phyloP scores from a whole-genome alignment of 2,329 filamentous ascomycete genomes.

The Aspergillus brunneoviolaceus region DNA sequence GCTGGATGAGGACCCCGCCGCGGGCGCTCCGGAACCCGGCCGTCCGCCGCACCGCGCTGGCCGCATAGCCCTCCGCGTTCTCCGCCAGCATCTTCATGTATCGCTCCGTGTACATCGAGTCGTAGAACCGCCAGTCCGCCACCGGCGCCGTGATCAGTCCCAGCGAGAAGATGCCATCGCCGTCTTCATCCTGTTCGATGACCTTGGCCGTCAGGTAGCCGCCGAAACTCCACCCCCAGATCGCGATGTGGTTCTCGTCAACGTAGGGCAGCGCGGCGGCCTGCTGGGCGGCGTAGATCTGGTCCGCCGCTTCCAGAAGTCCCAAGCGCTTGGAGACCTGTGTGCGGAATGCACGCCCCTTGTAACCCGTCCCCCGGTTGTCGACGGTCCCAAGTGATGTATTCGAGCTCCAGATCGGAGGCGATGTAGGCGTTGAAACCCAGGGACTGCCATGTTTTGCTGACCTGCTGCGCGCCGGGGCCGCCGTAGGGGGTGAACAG shows the following conservation, averaged over 20 bases:
- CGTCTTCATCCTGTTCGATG: conserved; percentile 56
- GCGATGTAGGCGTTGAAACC: conserved; percentile 64
- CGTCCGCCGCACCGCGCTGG: conserved; percentile 58
- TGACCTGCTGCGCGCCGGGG: conserved; percentile 62
- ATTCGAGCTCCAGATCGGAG: conserved; percentile 67
- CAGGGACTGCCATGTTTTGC: conserved; percentile 56
- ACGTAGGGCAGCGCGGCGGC: conserved; percentile 55
- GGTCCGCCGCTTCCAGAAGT: conserved; percentile 63
- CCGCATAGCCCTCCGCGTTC: conserved; percentile 62
- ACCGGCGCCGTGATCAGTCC: conserved; percentile 66
- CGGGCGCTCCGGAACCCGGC: conserved; percentile 62
- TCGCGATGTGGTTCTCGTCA: conserved; percentile 60
- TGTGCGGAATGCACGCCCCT: conserved; percentile 63
- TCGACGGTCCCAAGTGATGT: conserved; percentile 67
- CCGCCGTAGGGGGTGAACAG: conserved; percentile 69
- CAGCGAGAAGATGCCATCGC: conserved; percentile 57
- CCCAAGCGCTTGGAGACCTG: conserved; percentile 61
- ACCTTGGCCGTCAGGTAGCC: conserved; percentile 68
- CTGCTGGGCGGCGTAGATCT: conserved; percentile 65
- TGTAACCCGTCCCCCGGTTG: conserved; percentile 65
- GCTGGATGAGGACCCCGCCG: conserved; percentile 62
- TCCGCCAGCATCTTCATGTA: conserved; percentile 65
- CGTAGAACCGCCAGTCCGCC: conserved; percentile 69
- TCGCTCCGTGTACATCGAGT: conserved; percentile 69
- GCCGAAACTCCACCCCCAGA: conserved; percentile 69